phyloP scores from a whole-genome alignment of 2,329 filamentous ascomycete genomes.

The Aspergillus costaricaensis region DNA sequence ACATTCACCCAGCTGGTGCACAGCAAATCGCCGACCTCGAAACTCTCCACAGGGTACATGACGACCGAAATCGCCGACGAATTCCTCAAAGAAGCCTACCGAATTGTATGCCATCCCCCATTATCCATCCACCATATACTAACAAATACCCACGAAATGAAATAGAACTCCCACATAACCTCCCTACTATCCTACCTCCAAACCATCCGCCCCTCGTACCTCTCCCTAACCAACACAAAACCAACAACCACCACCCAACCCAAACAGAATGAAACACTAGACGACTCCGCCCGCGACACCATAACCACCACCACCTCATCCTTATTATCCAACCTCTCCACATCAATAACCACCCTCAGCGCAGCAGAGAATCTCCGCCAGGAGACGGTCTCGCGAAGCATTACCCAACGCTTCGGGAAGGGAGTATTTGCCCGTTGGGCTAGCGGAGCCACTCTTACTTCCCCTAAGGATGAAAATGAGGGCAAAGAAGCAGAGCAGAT shows the following conservation, averaged over 20 bases:
- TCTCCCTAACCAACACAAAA: conserved; percentile 58
- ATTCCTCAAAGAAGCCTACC: conserved; percentile 91
- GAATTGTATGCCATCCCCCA: conserved; percentile 63
- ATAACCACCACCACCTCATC: conserved; percentile 86
- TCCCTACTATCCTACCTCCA: conserved; percentile 78
- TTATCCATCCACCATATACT: not conserved
- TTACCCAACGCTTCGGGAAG: conserved; percentile 68
- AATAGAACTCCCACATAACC: conserved; percentile 78
- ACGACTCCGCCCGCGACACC: conserved; percentile 78
- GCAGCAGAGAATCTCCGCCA: conserved; percentile 81
- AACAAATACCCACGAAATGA: not conserved
- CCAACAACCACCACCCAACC: conserved; percentile 51
- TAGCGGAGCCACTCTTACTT: conserved; percentile 52
- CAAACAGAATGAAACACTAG: conserved; percentile 61
- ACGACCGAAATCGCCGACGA: conserved; percentile 63
- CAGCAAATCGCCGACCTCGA: conserved; percentile 13
- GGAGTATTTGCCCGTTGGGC: conserved; percentile 57
- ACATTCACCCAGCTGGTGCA: conserved; percentile 37
- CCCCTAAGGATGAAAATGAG: conserved; percentile 41
- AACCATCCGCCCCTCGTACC: conserved; percentile 84
- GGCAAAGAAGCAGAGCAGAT: conserved; percentile 68
- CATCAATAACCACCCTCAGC: conserved; percentile 74
- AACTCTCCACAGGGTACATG: conserved; percentile 8
- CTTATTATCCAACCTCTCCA: conserved; percentile 81
- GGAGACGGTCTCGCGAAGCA: conserved; percentile 69